Conservation (phyloP, 495 filamentous ascomycete genomes). For the Penicillium simplicissimum region DNA sequence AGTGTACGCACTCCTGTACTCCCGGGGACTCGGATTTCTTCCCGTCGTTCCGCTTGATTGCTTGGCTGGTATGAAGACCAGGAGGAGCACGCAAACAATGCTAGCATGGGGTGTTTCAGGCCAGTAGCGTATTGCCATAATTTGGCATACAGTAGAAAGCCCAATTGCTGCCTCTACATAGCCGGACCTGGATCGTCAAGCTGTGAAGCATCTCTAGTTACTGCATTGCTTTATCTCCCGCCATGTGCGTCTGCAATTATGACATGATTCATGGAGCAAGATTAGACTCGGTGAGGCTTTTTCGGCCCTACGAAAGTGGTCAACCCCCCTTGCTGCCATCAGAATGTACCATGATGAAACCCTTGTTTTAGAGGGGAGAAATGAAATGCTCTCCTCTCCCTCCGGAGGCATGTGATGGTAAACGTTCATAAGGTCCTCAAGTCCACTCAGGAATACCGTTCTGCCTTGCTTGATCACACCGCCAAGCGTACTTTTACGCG, state of each 20-base stretch:
- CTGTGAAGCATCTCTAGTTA: neutral
- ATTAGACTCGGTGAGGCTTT: neutral
- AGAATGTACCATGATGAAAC: conserved; percentile 4
- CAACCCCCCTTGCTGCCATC: conserved; percentile 1
- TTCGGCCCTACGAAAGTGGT: neutral
- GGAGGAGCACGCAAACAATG: no score
- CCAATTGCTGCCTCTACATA: no score
- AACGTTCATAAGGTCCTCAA: neutral
- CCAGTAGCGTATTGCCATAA: no score
- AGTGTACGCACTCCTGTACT: no score
- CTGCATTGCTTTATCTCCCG: neutral
- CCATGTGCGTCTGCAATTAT: neutral
- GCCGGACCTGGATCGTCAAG: neutral
- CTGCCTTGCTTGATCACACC: neutral
- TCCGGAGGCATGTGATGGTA: neutral
- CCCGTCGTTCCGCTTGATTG: no score
- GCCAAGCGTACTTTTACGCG: neutral
- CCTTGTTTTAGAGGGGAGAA: neutral
- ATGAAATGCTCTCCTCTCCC: neutral
- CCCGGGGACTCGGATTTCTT: no score
- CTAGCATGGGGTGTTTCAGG: no score
- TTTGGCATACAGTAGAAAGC: no score
- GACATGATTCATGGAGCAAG: neutral
- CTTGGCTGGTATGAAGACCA: no score
- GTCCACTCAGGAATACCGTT: neutral